Conservation (phyloP, 306 rosid species). For the Vachellia collinsii region DNA sequence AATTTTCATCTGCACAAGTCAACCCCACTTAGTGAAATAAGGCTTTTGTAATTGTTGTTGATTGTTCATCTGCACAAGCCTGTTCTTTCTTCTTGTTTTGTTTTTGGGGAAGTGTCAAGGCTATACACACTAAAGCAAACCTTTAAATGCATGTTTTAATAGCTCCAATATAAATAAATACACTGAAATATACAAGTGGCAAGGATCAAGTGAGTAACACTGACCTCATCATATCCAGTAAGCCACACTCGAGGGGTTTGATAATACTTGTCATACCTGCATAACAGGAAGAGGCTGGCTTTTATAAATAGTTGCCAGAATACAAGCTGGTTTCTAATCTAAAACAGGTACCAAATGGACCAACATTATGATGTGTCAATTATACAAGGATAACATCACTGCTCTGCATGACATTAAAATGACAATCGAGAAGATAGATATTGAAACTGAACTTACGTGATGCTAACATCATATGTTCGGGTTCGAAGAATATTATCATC, state of each 20-base stretch:
- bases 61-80: too few relatives aligned
- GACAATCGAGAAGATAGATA: slow-evolving; percentile 29
- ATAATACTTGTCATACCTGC: slow-evolving; percentile 94
- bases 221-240: slow-evolving; percentile 96
- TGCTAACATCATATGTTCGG: slow-evolving; percentile 90
- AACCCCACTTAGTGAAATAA: too few relatives aligned
- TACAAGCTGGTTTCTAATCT: slow-evolving; percentile 18
- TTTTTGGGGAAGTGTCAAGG: not conserved
- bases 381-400: not conserved
- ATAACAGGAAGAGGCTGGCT: slow-evolving; percentile 24
- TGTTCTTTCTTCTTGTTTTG: too few relatives aligned
- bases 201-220: slow-evolving; percentile 31
- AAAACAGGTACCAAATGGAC: not conserved
- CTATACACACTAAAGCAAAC: slow-evolving; percentile 17
- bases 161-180: slow-evolving; percentile 8
- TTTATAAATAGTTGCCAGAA: slow-evolving; percentile 26
- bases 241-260: slow-evolving; percentile 99
- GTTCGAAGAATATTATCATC: slow-evolving; percentile 92
- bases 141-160: not conserved
- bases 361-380: not conserved
- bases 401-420: slow-evolving; percentile 4
- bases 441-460: slow-evolving; percentile 70
- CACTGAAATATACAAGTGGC: slow-evolving; percentile 17
- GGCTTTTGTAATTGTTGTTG: too few relatives aligned
- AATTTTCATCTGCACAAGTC: too few relatives aligned